Evolutionary conservation across 1,284 basidiomycete genomes (phyloP).

Genomic region (Ganoderma multipileum): DNA sequence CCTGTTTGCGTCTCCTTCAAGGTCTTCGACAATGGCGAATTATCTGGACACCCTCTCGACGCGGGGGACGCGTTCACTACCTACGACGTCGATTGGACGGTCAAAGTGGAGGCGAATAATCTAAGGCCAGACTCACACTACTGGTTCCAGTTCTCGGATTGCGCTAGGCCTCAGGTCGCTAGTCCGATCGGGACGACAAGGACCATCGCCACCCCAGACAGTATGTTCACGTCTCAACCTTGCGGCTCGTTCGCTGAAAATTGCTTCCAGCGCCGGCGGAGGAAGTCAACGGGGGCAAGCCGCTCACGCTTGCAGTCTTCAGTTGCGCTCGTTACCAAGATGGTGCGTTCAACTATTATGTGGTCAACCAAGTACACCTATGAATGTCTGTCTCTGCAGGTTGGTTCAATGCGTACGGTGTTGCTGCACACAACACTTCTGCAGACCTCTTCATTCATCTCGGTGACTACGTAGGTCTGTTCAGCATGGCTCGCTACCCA

Average conservation of each 20-base stretch:
- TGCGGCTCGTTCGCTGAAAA: neutral
- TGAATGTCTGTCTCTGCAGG: constrained; percentile 41
- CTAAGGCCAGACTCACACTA: constrained; percentile 63
- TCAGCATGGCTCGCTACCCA: no score
- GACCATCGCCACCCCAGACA: constrained; percentile 54
- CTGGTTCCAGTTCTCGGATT: constrained; percentile 68
- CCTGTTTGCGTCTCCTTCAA: constrained; percentile 66
- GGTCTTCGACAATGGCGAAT: constrained; percentile 46
- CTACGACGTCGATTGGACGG: constrained; percentile 70
- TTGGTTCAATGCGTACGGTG: constrained; percentile 74
- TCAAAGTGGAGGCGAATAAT: constrained; percentile 68
- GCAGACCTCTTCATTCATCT: constrained; percentile 70
- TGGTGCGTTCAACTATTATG: neutral
- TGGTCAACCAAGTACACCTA: neutral
- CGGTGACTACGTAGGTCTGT: constrained; percentile 62
- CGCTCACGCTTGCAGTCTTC: constrained; percentile 62
- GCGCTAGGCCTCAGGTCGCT: constrained; percentile 51
- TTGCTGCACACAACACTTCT: constrained; percentile 61
- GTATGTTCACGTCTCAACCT: constrained; percentile 35
- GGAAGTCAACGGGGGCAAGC: constrained; percentile 60
- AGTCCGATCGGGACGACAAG: constrained; percentile 59
- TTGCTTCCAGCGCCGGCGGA: constrained; percentile 50
- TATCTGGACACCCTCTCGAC: constrained; percentile 50
- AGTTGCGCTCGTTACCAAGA: constrained; percentile 63
- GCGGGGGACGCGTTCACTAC: constrained; percentile 63